Evolutionary conservation across 352 stramenopile genomes (phyloP).

Genomic region (Phytophthora multivora): DNA sequence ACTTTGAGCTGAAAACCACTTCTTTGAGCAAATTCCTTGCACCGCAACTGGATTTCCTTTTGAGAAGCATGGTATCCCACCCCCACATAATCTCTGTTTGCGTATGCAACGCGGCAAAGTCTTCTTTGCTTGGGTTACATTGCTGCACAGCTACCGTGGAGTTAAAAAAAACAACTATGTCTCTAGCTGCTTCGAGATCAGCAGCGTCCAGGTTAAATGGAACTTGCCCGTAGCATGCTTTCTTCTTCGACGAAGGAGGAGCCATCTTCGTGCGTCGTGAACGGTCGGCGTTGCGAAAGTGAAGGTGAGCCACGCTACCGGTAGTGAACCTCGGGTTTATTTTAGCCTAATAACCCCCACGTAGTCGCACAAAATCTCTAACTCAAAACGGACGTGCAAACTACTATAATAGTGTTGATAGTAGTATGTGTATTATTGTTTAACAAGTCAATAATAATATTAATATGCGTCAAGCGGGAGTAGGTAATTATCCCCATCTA

Average conservation of each 20-base stretch:
- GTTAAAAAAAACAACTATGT: neutral
- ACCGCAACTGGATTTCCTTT: conserved; percentile 2
- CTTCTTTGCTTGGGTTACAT: neutral
- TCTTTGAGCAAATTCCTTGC: conserved; percentile 1
- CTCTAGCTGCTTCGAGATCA: neutral
- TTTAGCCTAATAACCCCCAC: no score
- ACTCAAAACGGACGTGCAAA: no score
- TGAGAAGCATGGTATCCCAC: neutral
- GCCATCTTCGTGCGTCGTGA: no score
- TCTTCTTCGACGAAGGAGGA: neutral
- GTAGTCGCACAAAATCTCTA: no score
- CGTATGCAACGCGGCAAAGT: neutral
- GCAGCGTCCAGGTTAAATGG: neutral
- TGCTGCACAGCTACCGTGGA: neutral
- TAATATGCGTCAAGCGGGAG: no score
- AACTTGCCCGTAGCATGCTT: neutral
- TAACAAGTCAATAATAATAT: no score
- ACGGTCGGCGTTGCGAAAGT: no score
- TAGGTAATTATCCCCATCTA: no score
- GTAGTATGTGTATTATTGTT: no score
- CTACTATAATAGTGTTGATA: no score
- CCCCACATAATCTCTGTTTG: neutral
- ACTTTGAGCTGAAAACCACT: neutral
- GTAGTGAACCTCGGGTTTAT: no score
- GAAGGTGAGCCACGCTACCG: no score